Evolutionary conservation across 164 flowering plant species (phyloP).

Genomic region (grape (Vitis vinifera)): ASM3070453v1 NC_081816.1:19881001-19881500

Average conservation of each 20-base stretch:
- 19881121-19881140: constrained; percentile 5
- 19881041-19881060: constrained; percentile 17
- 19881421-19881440: constrained; percentile 28
- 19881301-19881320: constrained; percentile 65
- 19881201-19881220: constrained; percentile 20
- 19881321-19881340: constrained; percentile 65
- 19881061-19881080: constrained; percentile 6
- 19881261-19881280: constrained; percentile 55
- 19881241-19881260: constrained; percentile 41
- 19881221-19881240: constrained; percentile 5
- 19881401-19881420: constrained; percentile 27
- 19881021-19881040: constrained; percentile 9
- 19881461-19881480: background rate
- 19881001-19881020: constrained; percentile 19
- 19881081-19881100: constrained; percentile 2
- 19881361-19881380: constrained; percentile 66
- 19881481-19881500: constrained; percentile 22
- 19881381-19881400: constrained; percentile 74
- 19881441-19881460: background rate
- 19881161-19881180: constrained; percentile 10
- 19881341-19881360: constrained; percentile 80
- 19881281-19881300: constrained; percentile 77
- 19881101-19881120: constrained; percentile 5
- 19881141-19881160: constrained; percentile 6
- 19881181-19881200: constrained; percentile 5